Conservation (phyloP, 2,329 filamentous ascomycete genomes). For the Epichloe hybrida region DNA sequence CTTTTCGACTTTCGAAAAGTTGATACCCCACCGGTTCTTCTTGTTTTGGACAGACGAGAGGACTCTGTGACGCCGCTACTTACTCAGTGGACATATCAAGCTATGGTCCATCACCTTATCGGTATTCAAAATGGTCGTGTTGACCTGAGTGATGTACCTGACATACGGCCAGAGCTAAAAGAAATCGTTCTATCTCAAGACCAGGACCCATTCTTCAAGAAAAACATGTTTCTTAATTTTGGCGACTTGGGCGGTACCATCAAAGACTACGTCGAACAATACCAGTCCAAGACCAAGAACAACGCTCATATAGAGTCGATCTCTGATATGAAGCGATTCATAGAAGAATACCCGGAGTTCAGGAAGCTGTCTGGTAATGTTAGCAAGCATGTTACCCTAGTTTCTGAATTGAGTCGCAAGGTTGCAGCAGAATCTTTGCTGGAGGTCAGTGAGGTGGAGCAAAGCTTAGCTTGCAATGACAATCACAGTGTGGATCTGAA, state of each 20-base stretch:
- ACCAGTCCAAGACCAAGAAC: slow-evolving; percentile 94
- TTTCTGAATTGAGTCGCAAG: slow-evolving; percentile 80
- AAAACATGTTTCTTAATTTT: slow-evolving; percentile 98
- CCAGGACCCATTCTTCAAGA: slow-evolving; percentile 96
- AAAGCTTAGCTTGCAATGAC: slow-evolving; percentile 92
- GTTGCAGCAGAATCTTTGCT: slow-evolving; percentile 76
- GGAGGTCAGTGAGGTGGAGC: slow-evolving; percentile 95
- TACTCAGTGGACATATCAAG: slow-evolving; percentile 98
- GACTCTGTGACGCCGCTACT: slow-evolving; percentile 89
- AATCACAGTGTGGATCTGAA: slow-evolving; percentile 88
- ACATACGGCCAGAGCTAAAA: slow-evolving; percentile 72
- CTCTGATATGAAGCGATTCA: slow-evolving; percentile 96
- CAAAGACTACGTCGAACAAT: slow-evolving; percentile 97
- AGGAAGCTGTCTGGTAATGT: slow-evolving; percentile 94
- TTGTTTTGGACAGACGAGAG: slow-evolving; percentile 82
- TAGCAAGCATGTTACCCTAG: slow-evolving; percentile 93
- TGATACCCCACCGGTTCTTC: slow-evolving; percentile 84
- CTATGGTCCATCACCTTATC: slow-evolving; percentile 96
- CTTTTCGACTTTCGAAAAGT: slow-evolving; percentile 92
- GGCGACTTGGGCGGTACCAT: slow-evolving; percentile 91
- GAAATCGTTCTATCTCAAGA: slow-evolving; percentile 94
- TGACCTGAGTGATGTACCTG: slow-evolving; percentile 69
- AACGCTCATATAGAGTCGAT: slow-evolving; percentile 95
- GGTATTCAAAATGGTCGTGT: slow-evolving; percentile 94
- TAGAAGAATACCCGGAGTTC: slow-evolving; percentile 97